A percentile compares a stretch with the other conserved stretches of the same genome.
phyloP scores from a whole-genome alignment of 768 basidiomycete species.

The Leccinum fibrillosum region DNA sequence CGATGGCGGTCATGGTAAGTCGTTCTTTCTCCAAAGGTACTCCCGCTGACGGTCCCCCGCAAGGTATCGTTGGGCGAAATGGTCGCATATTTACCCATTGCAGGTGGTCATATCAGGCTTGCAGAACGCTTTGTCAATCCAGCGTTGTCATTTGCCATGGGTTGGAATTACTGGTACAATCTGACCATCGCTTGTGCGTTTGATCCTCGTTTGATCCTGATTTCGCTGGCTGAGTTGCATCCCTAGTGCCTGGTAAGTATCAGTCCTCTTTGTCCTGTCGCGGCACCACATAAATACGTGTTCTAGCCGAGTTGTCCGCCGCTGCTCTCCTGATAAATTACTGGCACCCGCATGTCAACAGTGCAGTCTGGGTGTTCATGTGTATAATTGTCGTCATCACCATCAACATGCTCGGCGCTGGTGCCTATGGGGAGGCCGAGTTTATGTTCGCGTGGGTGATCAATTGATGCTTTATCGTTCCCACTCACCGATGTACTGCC shows the following conservation, averaged over 20 bases:
- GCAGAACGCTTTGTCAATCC: slow-evolving; percentile 81
- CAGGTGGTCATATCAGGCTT: slow-evolving; percentile 77
- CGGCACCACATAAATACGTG: background rate
- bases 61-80: slow-evolving; percentile 49
- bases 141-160: slow-evolving; percentile 57
- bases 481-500: background rate
- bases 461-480: background rate
- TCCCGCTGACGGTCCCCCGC: too few relatives aligned
- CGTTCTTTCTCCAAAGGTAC: background rate
- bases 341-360: background rate
- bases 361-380: background rate
- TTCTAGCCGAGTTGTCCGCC: background rate
- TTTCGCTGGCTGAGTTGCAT: background rate
- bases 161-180: slow-evolving; percentile 52
- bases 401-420: background rate
- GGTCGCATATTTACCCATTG: slow-evolving; percentile 74
- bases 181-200: slow-evolving; percentile 22
- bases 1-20: slow-evolving; percentile 32
- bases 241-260: background rate
- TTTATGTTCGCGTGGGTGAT: background rate
- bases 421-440: background rate
- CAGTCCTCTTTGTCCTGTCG: background rate
- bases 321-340: background rate
- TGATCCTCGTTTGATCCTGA: background rate
- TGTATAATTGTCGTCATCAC: background rate